Base-by-base conservation (phyloP, 2,329 filamentous ascomycete species). In the Colletotrichum abscissum region DNA sequence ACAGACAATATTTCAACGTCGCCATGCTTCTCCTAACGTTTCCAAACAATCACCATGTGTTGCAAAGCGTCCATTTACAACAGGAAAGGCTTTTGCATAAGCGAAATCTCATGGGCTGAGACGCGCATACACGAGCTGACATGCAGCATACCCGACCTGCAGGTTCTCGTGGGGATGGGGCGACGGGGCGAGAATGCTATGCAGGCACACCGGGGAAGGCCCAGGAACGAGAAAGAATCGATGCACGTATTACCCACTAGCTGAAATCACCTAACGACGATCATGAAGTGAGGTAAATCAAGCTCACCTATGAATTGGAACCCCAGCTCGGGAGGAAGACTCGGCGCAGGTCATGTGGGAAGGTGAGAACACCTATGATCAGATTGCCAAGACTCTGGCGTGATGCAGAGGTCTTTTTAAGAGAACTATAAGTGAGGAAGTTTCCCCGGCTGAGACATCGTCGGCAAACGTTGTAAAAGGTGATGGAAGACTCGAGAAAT, bases 51-150 rank as follows among this genome's bases (percentile, higher is more conserved):
- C 24, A 24, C 24, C 3, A 24, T 24, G 42, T n/a, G 8, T 49
- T 49, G 1, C 42, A 11, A 0, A 49, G 19, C 16, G 8, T 49
- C 19, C 19, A 2, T 49, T 8, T 4, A n/a, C 42, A 4, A n/a
- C 42, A 8, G 19, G 0, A 11, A 12, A 0, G 9, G 0, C 42
- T 38, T 26, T n/a, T 14, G 5, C 26, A 63, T 28, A 16, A 63
- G 11, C 59, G 4, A 42, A 42, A 52, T 24, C n/a, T 22, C 16
- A 33, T 63, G 14, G 42, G 59, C 35, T 46, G 38, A 65, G 62
- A 54, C 60, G 58, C 62, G 54, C 67, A 69, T 69, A 69, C 57
- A 69, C 67, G 62, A 69, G 67, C 67, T 69, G 28, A 69, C 60
- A 26, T 69, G 62, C 67, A 69, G 54, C 26, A 5, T 16, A 11